phyloP scores from a whole-genome alignment of 1,139 yeast species.

The Saccharomycopsis phalli region DNA sequence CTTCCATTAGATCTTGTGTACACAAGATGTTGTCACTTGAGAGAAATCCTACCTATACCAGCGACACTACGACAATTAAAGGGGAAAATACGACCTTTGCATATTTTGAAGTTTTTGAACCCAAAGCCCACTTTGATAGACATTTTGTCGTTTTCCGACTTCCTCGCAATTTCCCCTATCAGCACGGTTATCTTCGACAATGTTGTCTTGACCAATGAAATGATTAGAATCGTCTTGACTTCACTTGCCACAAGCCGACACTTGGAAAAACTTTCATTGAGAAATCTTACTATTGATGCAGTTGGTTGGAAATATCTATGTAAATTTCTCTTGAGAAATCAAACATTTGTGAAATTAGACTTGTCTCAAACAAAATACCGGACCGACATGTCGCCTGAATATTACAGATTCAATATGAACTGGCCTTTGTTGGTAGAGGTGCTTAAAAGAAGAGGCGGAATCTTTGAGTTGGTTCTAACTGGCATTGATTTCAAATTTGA shows the following conservation, averaged over 20 bases:
- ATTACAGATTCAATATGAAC: conserved; percentile 58
- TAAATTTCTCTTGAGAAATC: conserved; percentile 54
- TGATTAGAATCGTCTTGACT: conserved; percentile 62
- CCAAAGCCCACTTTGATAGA: conserved; percentile 90
- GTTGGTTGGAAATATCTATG: conserved; percentile 71
- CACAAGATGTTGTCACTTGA: conserved; percentile 65
- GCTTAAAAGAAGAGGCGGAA: conserved; percentile 52
- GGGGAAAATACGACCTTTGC: conserved; percentile 65
- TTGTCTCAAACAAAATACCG: conserved; percentile 67
- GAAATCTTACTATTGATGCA: conserved; percentile 68
- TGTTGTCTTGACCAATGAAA: conserved; percentile 69
- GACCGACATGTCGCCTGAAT: conserved; percentile 42
- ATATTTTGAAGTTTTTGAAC: conserved; percentile 68
- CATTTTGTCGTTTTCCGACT: conserved; percentile 79
- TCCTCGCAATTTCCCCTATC: conserved; percentile 75
- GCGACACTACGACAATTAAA: conserved; percentile 74
- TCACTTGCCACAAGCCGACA: conserved; percentile 49
- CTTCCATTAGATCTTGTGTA: conserved; percentile 54
- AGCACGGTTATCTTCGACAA: conserved; percentile 75
- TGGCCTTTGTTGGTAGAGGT: conserved; percentile 66
- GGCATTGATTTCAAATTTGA: conserved; percentile 51
- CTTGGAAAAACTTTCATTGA: conserved; percentile 62
- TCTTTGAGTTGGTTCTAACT: conserved; percentile 75
- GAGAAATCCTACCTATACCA: conserved; percentile 69
- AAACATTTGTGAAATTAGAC: conserved; percentile 57